Percentiles rank a stretch among this genome's conserved stretches.
These are phyloP conservation scores for Carex parvula DNA, from an alignment of 176 grass and related monocot genomes.

Conservation along the genomic window DNA sequence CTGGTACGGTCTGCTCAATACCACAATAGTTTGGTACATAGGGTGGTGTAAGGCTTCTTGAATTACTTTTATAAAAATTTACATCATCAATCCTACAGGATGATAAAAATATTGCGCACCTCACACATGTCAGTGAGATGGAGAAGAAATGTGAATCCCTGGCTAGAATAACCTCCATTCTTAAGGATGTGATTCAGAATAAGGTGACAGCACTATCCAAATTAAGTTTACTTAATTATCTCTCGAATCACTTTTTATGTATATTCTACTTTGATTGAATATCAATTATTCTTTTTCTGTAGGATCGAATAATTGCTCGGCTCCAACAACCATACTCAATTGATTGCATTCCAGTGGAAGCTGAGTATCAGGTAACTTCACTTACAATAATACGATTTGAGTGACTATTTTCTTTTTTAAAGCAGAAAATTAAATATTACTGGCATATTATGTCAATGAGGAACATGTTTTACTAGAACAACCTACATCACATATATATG, in stretches of 20 bases:
- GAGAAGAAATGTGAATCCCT: constrained; percentile 97
- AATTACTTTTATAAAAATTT: constrained; percentile 23
- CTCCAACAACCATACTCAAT: constrained; percentile 98
- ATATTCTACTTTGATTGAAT: background rate
- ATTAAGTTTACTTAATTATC: constrained; percentile 14
- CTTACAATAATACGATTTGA: constrained; percentile 3
- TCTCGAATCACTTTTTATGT: background rate
- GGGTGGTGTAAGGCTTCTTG: background rate
- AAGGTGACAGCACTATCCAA: constrained; percentile 53
- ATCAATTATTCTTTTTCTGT: constrained; percentile 24
- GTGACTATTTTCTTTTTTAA: background rate
- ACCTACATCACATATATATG: background rate
- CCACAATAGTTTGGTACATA: background rate
- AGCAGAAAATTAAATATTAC: background rate
- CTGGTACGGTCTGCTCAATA: background rate
- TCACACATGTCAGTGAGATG: constrained; percentile 99
- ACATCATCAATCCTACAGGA: constrained; percentile 45
- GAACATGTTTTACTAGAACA: background rate
- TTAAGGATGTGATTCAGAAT: constrained; percentile 99
- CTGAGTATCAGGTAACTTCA: constrained; percentile 84
- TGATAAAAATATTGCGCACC: constrained; percentile 97
- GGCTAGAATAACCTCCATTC: constrained; percentile 88
- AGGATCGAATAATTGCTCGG: constrained; percentile 98
- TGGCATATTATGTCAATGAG: background rate
- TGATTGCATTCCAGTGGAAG: constrained; percentile 98